Evolutionary conservation across 1,284 basidiomycete species (phyloP).

Genomic region (Sphagnurus paluster): DNA sequence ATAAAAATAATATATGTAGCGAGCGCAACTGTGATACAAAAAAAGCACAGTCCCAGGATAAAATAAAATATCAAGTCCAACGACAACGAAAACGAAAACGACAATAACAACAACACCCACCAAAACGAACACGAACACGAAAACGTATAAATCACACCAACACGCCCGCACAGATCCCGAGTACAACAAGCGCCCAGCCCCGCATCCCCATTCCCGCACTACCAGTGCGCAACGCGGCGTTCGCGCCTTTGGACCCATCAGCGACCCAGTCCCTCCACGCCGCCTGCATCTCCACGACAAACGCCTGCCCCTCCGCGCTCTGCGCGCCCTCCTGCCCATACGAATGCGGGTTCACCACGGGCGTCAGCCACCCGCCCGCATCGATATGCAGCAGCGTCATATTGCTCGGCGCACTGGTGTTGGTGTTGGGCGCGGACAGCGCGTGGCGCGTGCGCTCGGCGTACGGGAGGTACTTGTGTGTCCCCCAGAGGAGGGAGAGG

Average conservation of each 20-base stretch:
- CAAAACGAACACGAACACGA: too few species aligned
- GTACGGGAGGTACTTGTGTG: constrained; percentile 49
- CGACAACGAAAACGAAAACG: too few species aligned
- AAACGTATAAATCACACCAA: constrained; percentile 10
- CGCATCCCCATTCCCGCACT: not conserved
- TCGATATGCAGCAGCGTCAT: constrained; percentile 43
- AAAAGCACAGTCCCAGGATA: too few species aligned
- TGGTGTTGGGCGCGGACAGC: constrained; percentile 37
- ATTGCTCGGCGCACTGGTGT: constrained; percentile 3
- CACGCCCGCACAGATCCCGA: constrained; percentile 6
- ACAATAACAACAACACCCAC: too few species aligned
- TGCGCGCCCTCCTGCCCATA: constrained; percentile 48
- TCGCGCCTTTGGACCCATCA: constrained; percentile 48
- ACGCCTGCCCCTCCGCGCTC: constrained; percentile 68
- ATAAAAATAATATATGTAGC: too few species aligned
- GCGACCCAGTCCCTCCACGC: constrained; percentile 71
- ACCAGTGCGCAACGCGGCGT: constrained; percentile 22
- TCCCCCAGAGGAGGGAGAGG: constrained; percentile 51
- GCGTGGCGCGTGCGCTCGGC: constrained; percentile 59
- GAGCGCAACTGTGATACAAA: too few species aligned
- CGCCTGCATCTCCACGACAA: constrained; percentile 69
- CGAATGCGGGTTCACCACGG: constrained; percentile 70
- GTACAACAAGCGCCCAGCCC: not conserved
- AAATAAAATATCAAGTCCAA: too few species aligned
- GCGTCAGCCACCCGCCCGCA: constrained; percentile 58